Conservation (phyloP, 345 rosid species). For the Bretschneidera sinensis region DNA sequence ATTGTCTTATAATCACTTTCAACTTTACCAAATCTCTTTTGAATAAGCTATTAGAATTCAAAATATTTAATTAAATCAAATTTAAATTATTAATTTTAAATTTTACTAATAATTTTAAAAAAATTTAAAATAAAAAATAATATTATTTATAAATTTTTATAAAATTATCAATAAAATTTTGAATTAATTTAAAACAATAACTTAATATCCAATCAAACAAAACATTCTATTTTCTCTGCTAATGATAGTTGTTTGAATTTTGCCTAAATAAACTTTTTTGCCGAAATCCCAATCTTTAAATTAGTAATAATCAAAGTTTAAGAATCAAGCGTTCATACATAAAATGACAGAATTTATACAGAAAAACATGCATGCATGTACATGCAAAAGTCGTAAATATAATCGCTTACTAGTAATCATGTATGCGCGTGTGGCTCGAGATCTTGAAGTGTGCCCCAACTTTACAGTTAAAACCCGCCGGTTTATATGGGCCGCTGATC, state of each 20-base stretch:
- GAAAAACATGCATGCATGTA: constrained; percentile 1
- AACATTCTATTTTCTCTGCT: not conserved
- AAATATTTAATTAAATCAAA: too few species aligned
- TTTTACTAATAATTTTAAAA: too few species aligned
- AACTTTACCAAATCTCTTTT: too few species aligned
- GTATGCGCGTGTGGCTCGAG: constrained; percentile 57
- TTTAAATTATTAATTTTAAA: too few species aligned
- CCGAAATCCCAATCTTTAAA: not conserved
- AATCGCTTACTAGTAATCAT: constrained; percentile 15
- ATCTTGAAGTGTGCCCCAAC: constrained; percentile 27
- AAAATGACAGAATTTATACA: constrained; percentile 13
- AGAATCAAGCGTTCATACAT: not conserved
- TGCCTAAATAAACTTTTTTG: constrained; percentile 20
- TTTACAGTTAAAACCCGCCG: constrained; percentile 23
- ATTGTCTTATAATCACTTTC: too few species aligned
- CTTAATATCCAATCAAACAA: too few species aligned
- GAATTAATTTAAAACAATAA: not conserved
- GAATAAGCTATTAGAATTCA: too few species aligned
- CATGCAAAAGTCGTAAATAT: not conserved
- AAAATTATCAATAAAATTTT: not conserved
- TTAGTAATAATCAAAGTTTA: not conserved
- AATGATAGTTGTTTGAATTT: not conserved
- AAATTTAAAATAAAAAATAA: too few species aligned
- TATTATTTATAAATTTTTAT: too few species aligned
- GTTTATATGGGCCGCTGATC: too few species aligned